A percentile compares a stretch with the other conserved stretches of the same genome.
Conservation (phyloP, 2,329 filamentous ascomycete species). For the Colletotrichum melonis region DNA sequence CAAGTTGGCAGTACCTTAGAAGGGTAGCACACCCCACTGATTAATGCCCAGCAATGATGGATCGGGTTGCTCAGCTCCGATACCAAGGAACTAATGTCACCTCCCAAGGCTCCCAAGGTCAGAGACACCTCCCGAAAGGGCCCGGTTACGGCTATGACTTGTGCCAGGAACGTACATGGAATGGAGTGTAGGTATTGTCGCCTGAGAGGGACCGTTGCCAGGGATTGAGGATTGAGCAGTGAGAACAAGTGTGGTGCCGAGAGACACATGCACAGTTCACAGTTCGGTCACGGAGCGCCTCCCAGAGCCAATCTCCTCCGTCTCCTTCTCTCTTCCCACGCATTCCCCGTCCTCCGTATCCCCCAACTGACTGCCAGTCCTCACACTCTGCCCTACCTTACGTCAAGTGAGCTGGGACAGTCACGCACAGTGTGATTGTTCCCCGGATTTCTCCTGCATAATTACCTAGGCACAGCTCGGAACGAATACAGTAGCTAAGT, state of each 20-base stretch:
- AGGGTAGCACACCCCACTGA: constrained; percentile 4
- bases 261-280: not conserved
- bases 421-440: constrained; percentile 2
- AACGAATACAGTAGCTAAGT: not conserved
- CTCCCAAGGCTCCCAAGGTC: not conserved
- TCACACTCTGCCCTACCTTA: not conserved
- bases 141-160: not conserved
- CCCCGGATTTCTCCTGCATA: constrained; percentile 13
- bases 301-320: not conserved
- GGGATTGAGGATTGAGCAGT: not conserved
- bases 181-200: not conserved
- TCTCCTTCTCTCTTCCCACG: not conserved
- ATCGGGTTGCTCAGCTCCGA: not conserved
- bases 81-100: not conserved
- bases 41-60: not conserved
- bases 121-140: not conserved
- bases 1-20: not conserved
- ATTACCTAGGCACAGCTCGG: not conserved
- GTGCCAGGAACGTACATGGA: not conserved
- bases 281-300: not conserved
- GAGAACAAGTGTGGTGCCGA: not conserved
- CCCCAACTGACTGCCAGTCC: not conserved
- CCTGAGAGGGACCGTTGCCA: not conserved
- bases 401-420: not conserved
- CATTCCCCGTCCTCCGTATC: not conserved